Base-by-base conservation (phyloP, 2,329 filamentous ascomycete genomes). In the Hortaea sp. region DNA sequence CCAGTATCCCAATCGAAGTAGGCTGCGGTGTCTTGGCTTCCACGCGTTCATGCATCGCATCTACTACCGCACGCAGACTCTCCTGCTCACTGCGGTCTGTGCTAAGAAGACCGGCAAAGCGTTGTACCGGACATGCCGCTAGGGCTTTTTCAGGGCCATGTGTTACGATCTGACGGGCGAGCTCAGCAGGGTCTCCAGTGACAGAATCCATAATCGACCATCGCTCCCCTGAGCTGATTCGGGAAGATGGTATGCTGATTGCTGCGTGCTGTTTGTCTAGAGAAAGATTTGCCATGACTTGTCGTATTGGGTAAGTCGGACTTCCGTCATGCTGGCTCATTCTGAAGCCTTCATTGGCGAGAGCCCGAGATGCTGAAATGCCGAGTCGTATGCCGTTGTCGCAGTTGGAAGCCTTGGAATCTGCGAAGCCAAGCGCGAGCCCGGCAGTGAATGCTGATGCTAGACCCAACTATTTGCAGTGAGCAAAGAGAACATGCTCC, bases 161-260 rank as follows among this genome's bases (percentile, higher is more conserved):
- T 0, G 55, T 61, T 9, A 63, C 58, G 6, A 63, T 57, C 38
- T 61, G 59, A 41, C 60, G 52, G 13, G 61, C 61, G 9, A 62
- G 52, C 44, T 63, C 61, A 7, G 57, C 54, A 27, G 58, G 56
- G 42, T 63, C 61, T 9, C 61, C 61, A 20, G 61, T 63, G 2
- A 63, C 50, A 3, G 48, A 48, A 20, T 63, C 57, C 40, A 63
- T 62, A 29, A 63, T 59, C n/a, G 52, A 57, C 59, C 60, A 63
- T 42, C 53, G 56, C 10, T 63, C 60, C n/a, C 60, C 60, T 11
- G 58, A 58, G 44, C 58, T 61, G 46, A 63, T 63, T 12, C 53
- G 49, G 9, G 50, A 51, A 2, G 60, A 63, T 4, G 61, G 61
- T 28, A 63, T 57, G 49, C 51, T 62, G 11, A 57, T 59, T 2